Evolutionary conservation across 139 green algal species (phyloP).

Genomic region (Bryopsis sp.): DNA sequence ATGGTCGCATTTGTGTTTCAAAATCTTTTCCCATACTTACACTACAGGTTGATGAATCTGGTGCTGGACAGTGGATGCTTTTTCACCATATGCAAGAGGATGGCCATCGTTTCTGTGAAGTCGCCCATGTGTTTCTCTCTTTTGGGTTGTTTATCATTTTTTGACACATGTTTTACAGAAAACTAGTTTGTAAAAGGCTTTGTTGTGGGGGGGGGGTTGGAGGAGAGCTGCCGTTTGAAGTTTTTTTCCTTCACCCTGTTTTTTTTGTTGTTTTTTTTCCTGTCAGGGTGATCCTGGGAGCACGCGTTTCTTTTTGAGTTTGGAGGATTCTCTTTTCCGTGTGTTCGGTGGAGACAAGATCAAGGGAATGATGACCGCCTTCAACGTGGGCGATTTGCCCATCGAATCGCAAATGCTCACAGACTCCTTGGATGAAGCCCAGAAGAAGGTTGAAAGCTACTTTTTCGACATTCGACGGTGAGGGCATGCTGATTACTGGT

Average conservation of each 20-base stretch:
- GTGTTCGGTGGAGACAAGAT: slow-evolving; percentile 97
- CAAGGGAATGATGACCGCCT: slow-evolving; percentile 85
- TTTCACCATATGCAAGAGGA: too few relatives aligned
- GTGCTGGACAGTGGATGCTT: slow-evolving; percentile 5
- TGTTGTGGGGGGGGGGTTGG: background rate
- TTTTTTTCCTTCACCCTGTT: slow-evolving; percentile 10
- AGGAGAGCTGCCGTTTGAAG: slow-evolving; percentile 2
- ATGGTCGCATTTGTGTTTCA: too few relatives aligned
- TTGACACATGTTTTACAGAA: too few relatives aligned
- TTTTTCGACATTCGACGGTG: slow-evolving; percentile 96
- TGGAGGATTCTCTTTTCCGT: slow-evolving; percentile 87
- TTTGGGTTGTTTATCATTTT: too few relatives aligned
- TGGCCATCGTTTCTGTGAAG: too few relatives aligned
- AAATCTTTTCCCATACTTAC: too few relatives aligned
- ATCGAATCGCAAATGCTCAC: slow-evolving; percentile 97
- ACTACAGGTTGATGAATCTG: too few relatives aligned
- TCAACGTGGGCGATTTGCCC: slow-evolving; percentile 88
- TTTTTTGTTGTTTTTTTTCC: too few relatives aligned
- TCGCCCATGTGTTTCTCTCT: too few relatives aligned
- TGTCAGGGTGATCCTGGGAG: slow-evolving; percentile 83
- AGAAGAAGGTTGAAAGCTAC: slow-evolving; percentile 95
- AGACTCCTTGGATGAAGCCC: slow-evolving; percentile 83
- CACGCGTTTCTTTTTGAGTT: slow-evolving; percentile 88
- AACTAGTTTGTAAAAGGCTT: background rate
- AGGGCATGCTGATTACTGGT: too few relatives aligned